Evolutionary conservation across 2,329 filamentous ascomycete species (phyloP).

Genomic region (Sporothrix humicola): DNA sequence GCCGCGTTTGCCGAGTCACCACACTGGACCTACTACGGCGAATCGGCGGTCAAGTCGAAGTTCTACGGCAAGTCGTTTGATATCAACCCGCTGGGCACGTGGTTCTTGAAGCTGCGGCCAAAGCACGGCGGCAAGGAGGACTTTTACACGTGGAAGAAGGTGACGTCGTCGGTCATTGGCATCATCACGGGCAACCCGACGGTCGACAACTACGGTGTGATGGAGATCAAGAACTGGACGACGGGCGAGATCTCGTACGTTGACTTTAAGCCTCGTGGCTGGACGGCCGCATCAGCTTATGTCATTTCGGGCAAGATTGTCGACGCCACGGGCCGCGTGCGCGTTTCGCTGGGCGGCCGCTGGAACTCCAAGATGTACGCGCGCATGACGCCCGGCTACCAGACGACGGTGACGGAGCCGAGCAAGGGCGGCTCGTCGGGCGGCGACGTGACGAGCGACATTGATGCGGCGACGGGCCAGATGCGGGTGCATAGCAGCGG

Average conservation of each 20-base stretch:
- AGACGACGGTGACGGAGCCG: conserved; percentile 62
- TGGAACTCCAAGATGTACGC: conserved; percentile 99
- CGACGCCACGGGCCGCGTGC: conserved; percentile 77
- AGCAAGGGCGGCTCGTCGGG: conserved; percentile 4
- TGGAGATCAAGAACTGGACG: conserved; percentile 97
- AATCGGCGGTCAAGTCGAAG: conserved; percentile 93
- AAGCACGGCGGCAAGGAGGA: conserved; percentile 76
- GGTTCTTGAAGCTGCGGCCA: conserved; percentile 88
- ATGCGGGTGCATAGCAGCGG: conserved; percentile 55
- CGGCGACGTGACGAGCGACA: conserved; percentile 25
- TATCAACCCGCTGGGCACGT: conserved; percentile 93
- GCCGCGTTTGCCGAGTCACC: conserved; percentile 91
- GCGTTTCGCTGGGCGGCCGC: conserved; percentile 87
- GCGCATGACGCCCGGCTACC: conserved; percentile 87
- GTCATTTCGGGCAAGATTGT: conserved; percentile 86
- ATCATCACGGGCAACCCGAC: conserved; percentile 97
- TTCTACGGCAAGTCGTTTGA: conserved; percentile 98
- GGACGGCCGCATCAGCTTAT: conserved; percentile 92
- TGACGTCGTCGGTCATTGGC: conserved; percentile 94
- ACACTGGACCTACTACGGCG: conserved; percentile 96
- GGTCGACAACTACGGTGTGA: conserved; percentile 96
- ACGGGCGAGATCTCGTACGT: conserved; percentile 89
- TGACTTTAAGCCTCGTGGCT: conserved; percentile 94
- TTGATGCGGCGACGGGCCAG: conserved; percentile 44
- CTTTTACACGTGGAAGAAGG: conserved; percentile 98